These are phyloP conservation scores for Eragrostis nindensis DNA, from an alignment of 176 grass and related monocot genomes.

Conservation along the genomic window DNA sequence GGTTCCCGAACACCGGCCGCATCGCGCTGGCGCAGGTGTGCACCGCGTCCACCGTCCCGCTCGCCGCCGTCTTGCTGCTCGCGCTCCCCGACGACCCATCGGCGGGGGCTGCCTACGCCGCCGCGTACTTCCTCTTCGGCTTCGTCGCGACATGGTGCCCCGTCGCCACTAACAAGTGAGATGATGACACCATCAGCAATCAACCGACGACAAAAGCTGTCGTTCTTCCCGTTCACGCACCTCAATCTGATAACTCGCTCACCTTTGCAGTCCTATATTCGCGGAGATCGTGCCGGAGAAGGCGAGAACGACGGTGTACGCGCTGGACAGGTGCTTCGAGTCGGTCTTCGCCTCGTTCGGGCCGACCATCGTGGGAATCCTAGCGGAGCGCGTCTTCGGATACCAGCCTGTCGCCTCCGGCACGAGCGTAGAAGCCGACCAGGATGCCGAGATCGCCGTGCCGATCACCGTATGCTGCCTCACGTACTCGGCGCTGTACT, in stretches of 20 bases:
- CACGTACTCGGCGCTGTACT: constrained; percentile 42
- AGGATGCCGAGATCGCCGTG: constrained; percentile 45
- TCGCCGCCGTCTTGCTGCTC: constrained; percentile 32
- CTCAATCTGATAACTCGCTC: neutral
- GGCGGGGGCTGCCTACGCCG: constrained; percentile 8
- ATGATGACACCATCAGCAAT: neutral
- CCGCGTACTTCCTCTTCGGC: constrained; percentile 39
- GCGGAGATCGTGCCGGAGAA: constrained; percentile 61
- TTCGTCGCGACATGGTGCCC: constrained; percentile 45
- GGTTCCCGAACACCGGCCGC: constrained; percentile 48
- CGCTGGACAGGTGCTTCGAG: constrained; percentile 67
- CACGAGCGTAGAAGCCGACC: constrained; percentile 26
- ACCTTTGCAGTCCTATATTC: constrained; percentile 52
- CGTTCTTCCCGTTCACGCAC: neutral
- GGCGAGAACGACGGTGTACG: constrained; percentile 72
- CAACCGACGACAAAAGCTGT: neutral
- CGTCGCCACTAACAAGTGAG: constrained; percentile 49
- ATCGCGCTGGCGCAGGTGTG: constrained; percentile 47
- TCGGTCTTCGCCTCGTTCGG: constrained; percentile 61
- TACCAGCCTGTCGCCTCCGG: constrained; percentile 39
- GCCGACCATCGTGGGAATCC: constrained; percentile 57
- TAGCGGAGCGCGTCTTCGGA: constrained; percentile 56
- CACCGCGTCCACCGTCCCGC: constrained; percentile 42
- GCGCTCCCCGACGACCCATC: constrained; percentile 28
- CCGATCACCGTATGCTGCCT: constrained; percentile 49